Percentiles rank a stretch among this genome's conserved stretches.
These are phyloP conservation scores for Fusarium sambucinum DNA, from an alignment of 2,329 filamentous ascomycete genomes.

Conservation along the genomic window DNA sequence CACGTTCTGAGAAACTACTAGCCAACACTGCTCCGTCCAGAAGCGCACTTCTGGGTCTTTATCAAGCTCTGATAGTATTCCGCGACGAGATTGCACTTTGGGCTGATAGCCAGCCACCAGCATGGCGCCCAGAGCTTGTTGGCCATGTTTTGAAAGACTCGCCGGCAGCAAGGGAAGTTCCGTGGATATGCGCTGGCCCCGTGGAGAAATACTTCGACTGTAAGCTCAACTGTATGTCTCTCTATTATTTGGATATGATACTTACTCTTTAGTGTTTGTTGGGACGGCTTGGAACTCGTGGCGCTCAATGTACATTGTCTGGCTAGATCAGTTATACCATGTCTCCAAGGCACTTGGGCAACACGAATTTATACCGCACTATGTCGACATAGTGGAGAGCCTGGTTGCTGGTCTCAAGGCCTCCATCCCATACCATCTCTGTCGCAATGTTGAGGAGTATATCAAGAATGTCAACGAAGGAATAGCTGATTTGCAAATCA, in stretches of 20 bases:
- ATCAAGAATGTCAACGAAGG: not conserved
- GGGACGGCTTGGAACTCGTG: constrained; percentile 22
- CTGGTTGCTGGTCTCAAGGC: not conserved
- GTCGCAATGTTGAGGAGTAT: not conserved
- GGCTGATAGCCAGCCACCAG: constrained; percentile 1
- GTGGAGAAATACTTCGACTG: constrained; percentile 19
- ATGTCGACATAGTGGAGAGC: not conserved
- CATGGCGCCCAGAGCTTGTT: constrained; percentile 6
- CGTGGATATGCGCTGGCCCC: not conserved
- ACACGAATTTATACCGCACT: not conserved
- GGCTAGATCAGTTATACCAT: constrained; percentile 16
- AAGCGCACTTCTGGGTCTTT: not conserved
- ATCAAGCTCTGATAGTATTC: not conserved
- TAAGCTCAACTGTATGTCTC: not conserved
- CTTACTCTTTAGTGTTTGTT: constrained; percentile 4
- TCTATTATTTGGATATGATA: fast-evolving
- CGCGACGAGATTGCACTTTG: constrained; percentile 5
- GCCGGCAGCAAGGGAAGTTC: not conserved
- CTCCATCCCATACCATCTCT: constrained; percentile 16
- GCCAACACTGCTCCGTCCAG: not conserved
- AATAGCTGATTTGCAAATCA: not conserved
- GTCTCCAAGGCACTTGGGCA: constrained; percentile 4
- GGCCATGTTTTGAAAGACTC: constrained; percentile 4
- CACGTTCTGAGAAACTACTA: not conserved
- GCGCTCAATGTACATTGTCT: constrained; percentile 14